Conservation (phyloP, 2,329 filamentous ascomycete species). For the Beauveria scarabaeidicola region DNA sequence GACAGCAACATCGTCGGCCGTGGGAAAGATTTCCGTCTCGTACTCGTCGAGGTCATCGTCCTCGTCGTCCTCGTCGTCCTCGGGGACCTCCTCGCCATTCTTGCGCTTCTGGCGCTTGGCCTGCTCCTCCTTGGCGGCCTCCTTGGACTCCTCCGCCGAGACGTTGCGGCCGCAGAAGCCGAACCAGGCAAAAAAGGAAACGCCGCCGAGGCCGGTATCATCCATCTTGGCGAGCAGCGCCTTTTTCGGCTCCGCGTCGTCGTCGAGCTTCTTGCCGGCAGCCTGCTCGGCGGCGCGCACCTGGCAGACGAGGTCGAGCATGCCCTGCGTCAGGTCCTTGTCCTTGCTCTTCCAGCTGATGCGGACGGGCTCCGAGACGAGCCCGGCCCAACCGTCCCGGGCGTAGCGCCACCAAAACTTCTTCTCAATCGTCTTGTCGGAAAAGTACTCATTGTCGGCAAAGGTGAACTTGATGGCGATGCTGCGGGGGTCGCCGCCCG, state of each 20-base stretch:
- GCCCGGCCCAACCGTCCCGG: slow-evolving; percentile 60
- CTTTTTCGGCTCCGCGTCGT: slow-evolving; percentile 40
- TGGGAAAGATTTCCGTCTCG: slow-evolving; percentile 77
- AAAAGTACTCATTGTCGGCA: slow-evolving; percentile 71
- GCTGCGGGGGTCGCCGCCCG: slow-evolving; percentile 67
- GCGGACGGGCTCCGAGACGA: slow-evolving; percentile 81
- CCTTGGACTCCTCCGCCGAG: slow-evolving; percentile 60
- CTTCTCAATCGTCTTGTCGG: slow-evolving; percentile 73
- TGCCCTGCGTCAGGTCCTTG: slow-evolving; percentile 74
- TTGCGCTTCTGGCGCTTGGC: slow-evolving; percentile 44
- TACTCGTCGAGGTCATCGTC: slow-evolving; percentile 55
- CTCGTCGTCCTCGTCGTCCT: slow-evolving; percentile 46
- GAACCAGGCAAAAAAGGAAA: slow-evolving; percentile 87
- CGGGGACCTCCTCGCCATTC: slow-evolving; percentile 42
- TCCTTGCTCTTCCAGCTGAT: slow-evolving; percentile 75
- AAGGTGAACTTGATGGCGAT: slow-evolving; percentile 73
- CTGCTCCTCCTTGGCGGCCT: slow-evolving; percentile 51
- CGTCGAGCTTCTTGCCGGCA: slow-evolving; percentile 27
- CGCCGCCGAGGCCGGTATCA: slow-evolving; percentile 51
- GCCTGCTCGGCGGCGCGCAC: slow-evolving; percentile 56
- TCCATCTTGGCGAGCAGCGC: slow-evolving; percentile 47
- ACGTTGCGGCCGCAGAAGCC: slow-evolving; percentile 66
- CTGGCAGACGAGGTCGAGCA: slow-evolving; percentile 65
- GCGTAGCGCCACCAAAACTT: slow-evolving; percentile 77
- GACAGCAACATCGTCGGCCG: slow-evolving; percentile 74